Conservation (phyloP, 345 rosid species). For the Eutrema heterophyllum region DNA sequence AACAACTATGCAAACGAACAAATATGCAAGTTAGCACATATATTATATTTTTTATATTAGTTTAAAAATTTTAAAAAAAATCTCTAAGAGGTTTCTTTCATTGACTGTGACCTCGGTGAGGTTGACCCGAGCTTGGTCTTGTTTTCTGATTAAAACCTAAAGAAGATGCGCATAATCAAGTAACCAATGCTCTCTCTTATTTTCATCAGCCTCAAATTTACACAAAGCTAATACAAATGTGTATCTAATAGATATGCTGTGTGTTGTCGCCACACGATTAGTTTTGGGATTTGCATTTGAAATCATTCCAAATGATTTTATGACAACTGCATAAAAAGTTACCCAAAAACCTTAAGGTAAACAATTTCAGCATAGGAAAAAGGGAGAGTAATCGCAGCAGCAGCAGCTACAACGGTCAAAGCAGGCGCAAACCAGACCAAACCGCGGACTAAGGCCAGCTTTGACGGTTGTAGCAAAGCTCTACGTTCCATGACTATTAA, state of each 20-base stretch:
- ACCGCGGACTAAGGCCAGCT: conserved; percentile 3
- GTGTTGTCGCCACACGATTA: not conserved
- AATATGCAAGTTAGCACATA: too few relatives aligned
- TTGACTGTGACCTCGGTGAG: not conserved
- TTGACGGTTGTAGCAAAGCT: conserved; percentile 26
- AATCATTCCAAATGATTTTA: conserved; percentile 19
- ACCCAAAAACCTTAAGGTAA: conserved; percentile 9
- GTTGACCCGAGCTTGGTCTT: not conserved
- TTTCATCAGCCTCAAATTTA: conserved; percentile 12
- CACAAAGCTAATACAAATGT: conserved; percentile 9
- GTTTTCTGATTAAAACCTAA: not conserved
- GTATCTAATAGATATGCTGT: not conserved
- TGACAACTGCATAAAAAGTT: conserved; percentile 1
- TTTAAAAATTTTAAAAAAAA: too few relatives aligned
- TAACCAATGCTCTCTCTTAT: conserved; percentile 13
- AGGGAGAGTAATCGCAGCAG: conserved; percentile 1
- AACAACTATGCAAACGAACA: too few relatives aligned
- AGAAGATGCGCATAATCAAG: not conserved
- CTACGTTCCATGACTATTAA: conserved; percentile 36
- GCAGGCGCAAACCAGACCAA: conserved; percentile 4
- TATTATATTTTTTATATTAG: too few relatives aligned
- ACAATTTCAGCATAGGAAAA: conserved; percentile 2
- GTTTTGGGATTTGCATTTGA: conserved; percentile 16
- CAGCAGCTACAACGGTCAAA: conserved; percentile 30
- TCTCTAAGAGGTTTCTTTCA: not conserved